Percentiles rank a stretch among this genome's conserved stretches.
Conservation (phyloP, 768 basidiomycete genomes). For the Lentinula detonsa region DNA sequence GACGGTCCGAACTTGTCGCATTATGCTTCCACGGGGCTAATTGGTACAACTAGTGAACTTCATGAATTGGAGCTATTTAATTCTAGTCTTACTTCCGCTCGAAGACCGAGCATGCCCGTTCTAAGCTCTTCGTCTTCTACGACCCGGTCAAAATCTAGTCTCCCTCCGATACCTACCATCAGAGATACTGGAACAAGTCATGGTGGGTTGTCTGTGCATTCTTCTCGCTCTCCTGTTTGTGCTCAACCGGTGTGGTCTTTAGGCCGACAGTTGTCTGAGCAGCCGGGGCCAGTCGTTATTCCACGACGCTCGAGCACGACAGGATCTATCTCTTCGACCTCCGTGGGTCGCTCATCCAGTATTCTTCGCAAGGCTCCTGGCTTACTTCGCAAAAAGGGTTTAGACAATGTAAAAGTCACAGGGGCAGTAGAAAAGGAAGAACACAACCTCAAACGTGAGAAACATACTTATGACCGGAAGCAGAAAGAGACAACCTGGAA, state of each 20-base stretch:
- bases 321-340: conserved; percentile 11
- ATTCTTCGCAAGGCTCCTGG: conserved; percentile 11
- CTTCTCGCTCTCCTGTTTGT: neutral
- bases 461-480: conserved; percentile 8
- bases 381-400: conserved; percentile 16
- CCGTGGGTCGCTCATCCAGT: conserved; percentile 15
- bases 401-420: conserved; percentile 11
- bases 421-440: neutral
- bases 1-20: conserved; percentile 1
- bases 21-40: conserved; percentile 2
- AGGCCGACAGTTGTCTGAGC: conserved; percentile 11
- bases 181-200: neutral
- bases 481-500: conserved; percentile 15
- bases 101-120: conserved; percentile 19
- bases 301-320: conserved; percentile 15
- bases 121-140: neutral
- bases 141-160: neutral
- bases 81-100: neutral
- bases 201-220: neutral
- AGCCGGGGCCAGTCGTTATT: neutral
- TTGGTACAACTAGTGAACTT: neutral
- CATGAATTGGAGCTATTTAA: neutral
- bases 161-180: neutral
- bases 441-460: neutral
- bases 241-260: neutral